Evolutionary conservation across 345 rosid species (phyloP).

Genomic region (Brassica rapa): DNA sequence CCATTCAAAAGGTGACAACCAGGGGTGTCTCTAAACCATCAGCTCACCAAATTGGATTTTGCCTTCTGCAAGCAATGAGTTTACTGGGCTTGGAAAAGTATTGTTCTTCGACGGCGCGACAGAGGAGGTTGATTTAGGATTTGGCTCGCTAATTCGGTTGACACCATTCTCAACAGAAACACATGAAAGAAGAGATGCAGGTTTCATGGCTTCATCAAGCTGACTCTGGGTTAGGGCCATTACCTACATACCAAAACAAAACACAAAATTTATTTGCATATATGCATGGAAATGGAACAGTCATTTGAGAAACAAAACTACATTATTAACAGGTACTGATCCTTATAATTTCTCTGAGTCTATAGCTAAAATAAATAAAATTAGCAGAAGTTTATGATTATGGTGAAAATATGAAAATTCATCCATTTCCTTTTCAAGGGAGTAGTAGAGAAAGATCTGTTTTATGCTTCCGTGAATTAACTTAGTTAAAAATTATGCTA

Average conservation of each 20-base stretch:
- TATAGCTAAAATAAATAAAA: too few relatives aligned
- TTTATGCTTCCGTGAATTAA: background rate
- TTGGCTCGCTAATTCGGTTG: conserved; percentile 54
- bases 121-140: conserved; percentile 57
- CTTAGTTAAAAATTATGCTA: background rate
- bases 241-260: conserved; percentile 52
- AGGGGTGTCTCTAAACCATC: conserved; percentile 8
- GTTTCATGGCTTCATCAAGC: conserved; percentile 90
- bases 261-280: conserved; percentile 22
- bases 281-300: background rate
- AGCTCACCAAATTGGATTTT: conserved; percentile 94
- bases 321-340: too few relatives aligned
- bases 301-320: too few relatives aligned
- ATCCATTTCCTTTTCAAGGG: background rate
- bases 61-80: conserved; percentile 90
- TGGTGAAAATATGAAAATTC: background rate
- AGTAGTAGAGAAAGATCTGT: background rate
- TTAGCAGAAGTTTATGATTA: too few relatives aligned
- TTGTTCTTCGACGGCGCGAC: conserved; percentile 57
- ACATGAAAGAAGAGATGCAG: conserved; percentile 64
- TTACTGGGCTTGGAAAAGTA: conserved; percentile 70
- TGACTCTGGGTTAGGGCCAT: conserved; percentile 82
- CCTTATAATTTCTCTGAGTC: too few relatives aligned
- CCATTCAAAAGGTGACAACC: conserved; percentile 37
- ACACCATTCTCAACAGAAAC: conserved; percentile 66